Conservation (phyloP, 140 eudicot genomes). For the Senecio squalidus region DNA sequence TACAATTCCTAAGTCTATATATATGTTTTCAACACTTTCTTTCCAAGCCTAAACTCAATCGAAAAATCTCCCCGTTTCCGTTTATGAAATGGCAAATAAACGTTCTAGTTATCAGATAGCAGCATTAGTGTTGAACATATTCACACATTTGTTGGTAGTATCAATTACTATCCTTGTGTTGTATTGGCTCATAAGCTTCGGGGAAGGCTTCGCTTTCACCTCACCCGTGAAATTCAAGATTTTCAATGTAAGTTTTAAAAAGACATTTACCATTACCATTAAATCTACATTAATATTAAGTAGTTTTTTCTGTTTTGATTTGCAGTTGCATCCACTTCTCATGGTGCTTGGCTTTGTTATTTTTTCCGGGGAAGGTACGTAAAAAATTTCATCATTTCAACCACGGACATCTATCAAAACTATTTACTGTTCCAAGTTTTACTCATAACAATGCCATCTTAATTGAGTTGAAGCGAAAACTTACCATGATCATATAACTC, state of each 20-base stretch:
- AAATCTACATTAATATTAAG: neutral
- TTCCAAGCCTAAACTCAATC: neutral
- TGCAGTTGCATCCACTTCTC: conserved; percentile 76
- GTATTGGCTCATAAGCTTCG: conserved; percentile 57
- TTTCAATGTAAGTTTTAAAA: conserved; percentile 44
- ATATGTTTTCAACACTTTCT: neutral
- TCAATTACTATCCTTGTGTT: conserved; percentile 41
- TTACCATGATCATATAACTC: neutral
- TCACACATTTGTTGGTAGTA: conserved; percentile 52
- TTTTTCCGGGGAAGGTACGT: conserved; percentile 67
- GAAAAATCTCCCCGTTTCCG: neutral
- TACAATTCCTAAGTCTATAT: conserved; percentile 3
- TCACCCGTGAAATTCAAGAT: conserved; percentile 36
- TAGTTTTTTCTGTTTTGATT: neutral
- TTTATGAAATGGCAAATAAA: conserved; percentile 8
- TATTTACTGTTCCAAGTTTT: too few relatives aligned
- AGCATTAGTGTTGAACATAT: conserved; percentile 23
- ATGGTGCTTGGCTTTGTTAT: conserved; percentile 66
- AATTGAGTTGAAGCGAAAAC: too few relatives aligned
- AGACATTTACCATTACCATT: neutral
- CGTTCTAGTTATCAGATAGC: conserved; percentile 17
- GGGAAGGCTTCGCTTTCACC: conserved; percentile 59
- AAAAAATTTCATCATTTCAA: too few relatives aligned
- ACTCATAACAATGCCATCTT: too few relatives aligned
- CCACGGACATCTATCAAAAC: too few relatives aligned